Percentiles rank a stretch among this genome's conserved stretches.
Evolutionary conservation across 768 basidiomycete genomes (phyloP).

Genomic region (Guyanaporus albipodus): DNA sequence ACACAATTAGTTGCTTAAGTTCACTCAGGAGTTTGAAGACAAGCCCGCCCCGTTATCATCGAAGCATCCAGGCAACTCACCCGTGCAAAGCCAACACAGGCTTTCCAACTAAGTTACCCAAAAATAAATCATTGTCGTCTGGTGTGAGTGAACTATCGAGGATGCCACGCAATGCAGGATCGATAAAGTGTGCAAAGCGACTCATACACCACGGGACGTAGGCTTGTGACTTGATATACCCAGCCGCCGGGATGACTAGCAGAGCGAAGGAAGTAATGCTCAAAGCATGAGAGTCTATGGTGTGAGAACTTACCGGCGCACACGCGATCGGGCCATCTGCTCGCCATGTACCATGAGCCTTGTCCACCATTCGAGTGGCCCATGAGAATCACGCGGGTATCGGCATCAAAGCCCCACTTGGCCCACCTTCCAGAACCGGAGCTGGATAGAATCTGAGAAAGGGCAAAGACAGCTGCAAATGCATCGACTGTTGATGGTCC

Average conservation of each 20-base stretch:
- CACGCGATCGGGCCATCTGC: slow-evolving; percentile 73
- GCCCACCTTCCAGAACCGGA: slow-evolving; percentile 34
- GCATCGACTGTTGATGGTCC: slow-evolving; percentile 74
- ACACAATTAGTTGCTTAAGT: neutral
- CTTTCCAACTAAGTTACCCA: slow-evolving; percentile 69
- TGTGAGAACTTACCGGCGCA: slow-evolving; percentile 45
- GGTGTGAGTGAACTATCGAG: slow-evolving; percentile 71
- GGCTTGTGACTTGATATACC: slow-evolving; percentile 82
- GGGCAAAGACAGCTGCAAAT: slow-evolving; percentile 57
- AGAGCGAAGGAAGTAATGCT: neutral
- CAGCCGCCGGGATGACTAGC: slow-evolving; percentile 72
- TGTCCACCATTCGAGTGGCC: slow-evolving; percentile 96
- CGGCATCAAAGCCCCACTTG: slow-evolving; percentile 35
- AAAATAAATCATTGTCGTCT: slow-evolving; percentile 85
- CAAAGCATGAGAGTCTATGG: too few relatives aligned
- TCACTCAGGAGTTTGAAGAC: neutral
- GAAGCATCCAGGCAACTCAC: slow-evolving; percentile 38
- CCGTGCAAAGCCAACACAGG: slow-evolving; percentile 79
- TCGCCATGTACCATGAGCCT: slow-evolving; percentile 78
- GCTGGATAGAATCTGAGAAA: slow-evolving; percentile 43
- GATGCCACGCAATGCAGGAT: slow-evolving; percentile 68
- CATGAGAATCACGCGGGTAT: slow-evolving; percentile 57
- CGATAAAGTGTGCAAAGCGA: slow-evolving; percentile 72
- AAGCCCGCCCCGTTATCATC: neutral
- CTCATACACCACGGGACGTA: slow-evolving; percentile 75